Conservation (phyloP, 2,329 filamentous ascomycete species). For the Nigrospora osmanthi region DNA sequence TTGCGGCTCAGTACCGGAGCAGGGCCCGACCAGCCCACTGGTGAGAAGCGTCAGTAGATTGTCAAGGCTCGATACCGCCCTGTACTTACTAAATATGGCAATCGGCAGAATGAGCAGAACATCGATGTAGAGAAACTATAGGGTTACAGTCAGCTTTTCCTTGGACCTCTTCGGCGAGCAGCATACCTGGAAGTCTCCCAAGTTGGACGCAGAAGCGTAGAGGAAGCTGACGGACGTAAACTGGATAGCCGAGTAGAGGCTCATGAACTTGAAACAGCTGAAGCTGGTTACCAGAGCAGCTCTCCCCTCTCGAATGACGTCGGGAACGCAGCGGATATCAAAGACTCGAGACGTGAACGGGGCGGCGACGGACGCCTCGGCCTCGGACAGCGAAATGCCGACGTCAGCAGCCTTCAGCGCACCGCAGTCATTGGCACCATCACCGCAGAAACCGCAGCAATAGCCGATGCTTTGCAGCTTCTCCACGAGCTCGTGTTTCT, state of each 20-base stretch:
- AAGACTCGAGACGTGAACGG: constrained; percentile 94
- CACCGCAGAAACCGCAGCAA: constrained; percentile 91
- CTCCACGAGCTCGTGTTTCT: constrained; percentile 96
- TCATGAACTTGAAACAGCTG: constrained; percentile 99
- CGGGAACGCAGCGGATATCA: constrained; percentile 90
- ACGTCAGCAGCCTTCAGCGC: constrained; percentile 96
- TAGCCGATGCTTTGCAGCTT: constrained; percentile 96
- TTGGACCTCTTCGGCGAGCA: neutral
- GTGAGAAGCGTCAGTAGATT: constrained; percentile 5
- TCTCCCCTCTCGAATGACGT: constrained; percentile 86
- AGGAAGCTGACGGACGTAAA: constrained; percentile 96
- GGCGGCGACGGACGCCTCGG: constrained; percentile 95
- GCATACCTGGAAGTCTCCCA: constrained; percentile 83
- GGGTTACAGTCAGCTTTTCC: constrained; percentile 2
- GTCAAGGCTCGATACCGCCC: neutral
- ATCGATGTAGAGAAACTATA: constrained; percentile 85
- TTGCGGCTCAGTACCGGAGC: constrained; percentile 72
- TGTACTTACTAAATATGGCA: constrained; percentile 76
- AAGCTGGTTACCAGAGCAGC: constrained; percentile 97
- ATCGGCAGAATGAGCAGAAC: constrained; percentile 88
- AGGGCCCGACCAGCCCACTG: constrained; percentile 90
- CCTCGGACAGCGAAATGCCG: constrained; percentile 92
- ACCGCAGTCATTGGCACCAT: constrained; percentile 95
- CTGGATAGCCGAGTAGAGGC: constrained; percentile 96
- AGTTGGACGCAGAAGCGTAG: constrained; percentile 86